These are phyloP conservation scores for Primulina eburnea DNA, from an alignment of 257 asterid genomes.

Conservation along the genomic window DNA sequence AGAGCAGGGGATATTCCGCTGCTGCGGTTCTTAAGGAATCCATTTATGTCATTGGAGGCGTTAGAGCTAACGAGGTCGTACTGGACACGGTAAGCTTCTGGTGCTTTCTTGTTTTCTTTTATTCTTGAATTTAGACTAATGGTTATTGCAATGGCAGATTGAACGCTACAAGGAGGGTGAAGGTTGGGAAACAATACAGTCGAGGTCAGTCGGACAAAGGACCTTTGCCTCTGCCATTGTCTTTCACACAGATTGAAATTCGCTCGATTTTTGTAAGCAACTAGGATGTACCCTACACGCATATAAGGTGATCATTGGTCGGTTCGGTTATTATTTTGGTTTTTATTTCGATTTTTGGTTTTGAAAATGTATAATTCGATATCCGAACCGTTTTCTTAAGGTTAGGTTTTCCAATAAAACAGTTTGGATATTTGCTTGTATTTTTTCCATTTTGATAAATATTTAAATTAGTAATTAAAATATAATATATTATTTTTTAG, in stretches of 20 bases:
- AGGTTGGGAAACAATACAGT: slow-evolving; percentile 58
- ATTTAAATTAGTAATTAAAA: too few species aligned
- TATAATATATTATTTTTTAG: too few species aligned
- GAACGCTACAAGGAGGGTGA: slow-evolving; percentile 71
- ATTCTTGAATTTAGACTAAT: not conserved
- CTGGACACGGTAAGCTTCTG: slow-evolving; percentile 44
- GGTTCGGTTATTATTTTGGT: too few species aligned
- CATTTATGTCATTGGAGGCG: slow-evolving; percentile 70
- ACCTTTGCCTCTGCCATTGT: slow-evolving; percentile 68
- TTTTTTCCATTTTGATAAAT: too few species aligned
- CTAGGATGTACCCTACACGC: too few species aligned
- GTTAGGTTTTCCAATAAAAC: too few species aligned
- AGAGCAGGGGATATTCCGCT: slow-evolving; percentile 57
- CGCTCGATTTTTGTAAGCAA: too few species aligned
- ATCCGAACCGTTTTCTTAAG: too few species aligned
- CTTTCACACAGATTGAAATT: slow-evolving; percentile 34
- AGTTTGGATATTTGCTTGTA: too few species aligned
- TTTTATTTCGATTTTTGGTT: too few species aligned
- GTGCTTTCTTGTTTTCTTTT: not conserved
- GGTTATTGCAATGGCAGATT: slow-evolving; percentile 42
- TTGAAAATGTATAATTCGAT: too few species aligned
- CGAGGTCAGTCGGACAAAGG: slow-evolving; percentile 54
- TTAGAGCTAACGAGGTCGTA: slow-evolving; percentile 31
- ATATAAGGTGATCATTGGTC: too few species aligned
- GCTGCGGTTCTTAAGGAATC: slow-evolving; percentile 55